Conservation (phyloP, 768 basidiomycete species). For the Arthromyces matolae region DNA sequence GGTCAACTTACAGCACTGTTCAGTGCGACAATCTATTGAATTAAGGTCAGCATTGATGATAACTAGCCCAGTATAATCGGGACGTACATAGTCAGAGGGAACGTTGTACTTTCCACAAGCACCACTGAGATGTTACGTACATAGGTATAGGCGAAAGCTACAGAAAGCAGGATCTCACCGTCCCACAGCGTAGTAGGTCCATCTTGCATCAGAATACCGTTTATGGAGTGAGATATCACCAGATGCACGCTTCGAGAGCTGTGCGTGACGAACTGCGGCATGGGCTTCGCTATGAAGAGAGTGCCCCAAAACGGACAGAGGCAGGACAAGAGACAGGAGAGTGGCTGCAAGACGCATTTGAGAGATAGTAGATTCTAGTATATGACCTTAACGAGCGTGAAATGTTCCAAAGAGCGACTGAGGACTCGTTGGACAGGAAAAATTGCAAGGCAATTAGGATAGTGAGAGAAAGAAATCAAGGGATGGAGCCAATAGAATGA, state of each 20-base stretch:
- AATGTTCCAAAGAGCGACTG: conserved; percentile 12
- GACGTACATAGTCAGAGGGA: conserved; percentile 42
- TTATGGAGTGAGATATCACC: conserved; percentile 38
- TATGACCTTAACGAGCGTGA: conserved; percentile 14
- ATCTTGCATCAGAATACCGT: conserved; percentile 37
- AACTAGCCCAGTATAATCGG: background rate
- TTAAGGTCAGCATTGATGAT: background rate
- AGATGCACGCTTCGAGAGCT: conserved; percentile 44
- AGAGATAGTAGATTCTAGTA: conserved; percentile 13
- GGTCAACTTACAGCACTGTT: conserved; percentile 34
- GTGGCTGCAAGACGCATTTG: conserved; percentile 25
- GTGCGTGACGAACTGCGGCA: conserved; percentile 40
- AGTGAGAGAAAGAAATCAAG: conserved; percentile 8
- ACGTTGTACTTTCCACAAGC: conserved; percentile 47
- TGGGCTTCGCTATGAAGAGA: conserved; percentile 23
- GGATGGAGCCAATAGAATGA: background rate
- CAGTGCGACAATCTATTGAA: conserved; percentile 49
- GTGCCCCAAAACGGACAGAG: conserved; percentile 32
- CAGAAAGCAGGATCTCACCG: no score
- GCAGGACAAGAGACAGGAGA: conserved; percentile 30
- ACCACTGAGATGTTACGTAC: conserved; percentile 39
- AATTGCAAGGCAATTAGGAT: background rate
- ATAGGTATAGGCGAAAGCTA: no score
- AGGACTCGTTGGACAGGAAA: conserved; percentile 1
- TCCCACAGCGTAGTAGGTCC: conserved; percentile 57